Evolutionary conservation across 257 asterid species (phyloP), one percentile per base, ranked within the genome.

Genomic region (Solanum peruvianum): DNA sequence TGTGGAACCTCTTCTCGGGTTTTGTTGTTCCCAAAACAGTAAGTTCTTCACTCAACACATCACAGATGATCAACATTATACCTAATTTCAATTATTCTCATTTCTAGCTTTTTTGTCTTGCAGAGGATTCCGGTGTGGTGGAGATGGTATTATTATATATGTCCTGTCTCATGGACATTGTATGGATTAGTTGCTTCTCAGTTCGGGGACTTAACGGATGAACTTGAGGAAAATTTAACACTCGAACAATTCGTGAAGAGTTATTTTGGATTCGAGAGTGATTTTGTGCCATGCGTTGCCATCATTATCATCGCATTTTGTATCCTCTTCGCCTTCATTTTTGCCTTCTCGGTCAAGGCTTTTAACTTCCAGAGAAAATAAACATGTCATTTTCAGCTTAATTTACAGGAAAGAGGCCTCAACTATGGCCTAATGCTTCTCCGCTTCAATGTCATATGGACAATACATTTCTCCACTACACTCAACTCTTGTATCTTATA

Each of bases 1-100:
- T 84, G 49, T 84, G 86, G 86, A 84, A 84, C 78, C 86, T 84
- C 56, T 84, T 84, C 58, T 84, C 86, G 0, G 86, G 86, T 10
- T 84, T 84, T 31, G 47, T 84, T 69, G 72, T 84, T 58, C 86
- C 86, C 13, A 69, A 71, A 58, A 69, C 86, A 7, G 86, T 84
- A 84, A 84, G 86, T 33, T 9, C 42, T 29, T 56, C 11, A n/a
- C 20, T 56, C 25, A 56, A 31, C 77, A 33, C 44, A 71, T 18
- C 25, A 71, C 44, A 20, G 45, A n/a, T 64, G 15, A 5, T n/a
- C 71, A 64, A 5, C 33, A 62, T 21, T 60, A 10, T n/a, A 64
- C 71, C 31, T 11, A 64, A 64, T 64, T 64, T 64, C 9, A n/a
- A 3, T 64, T 20, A 71, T 16, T 71, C 78, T 71, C 16, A 71